Base-by-base conservation (phyloP, 805 yeast species). In the Debaryomyces maramus region DNA sequence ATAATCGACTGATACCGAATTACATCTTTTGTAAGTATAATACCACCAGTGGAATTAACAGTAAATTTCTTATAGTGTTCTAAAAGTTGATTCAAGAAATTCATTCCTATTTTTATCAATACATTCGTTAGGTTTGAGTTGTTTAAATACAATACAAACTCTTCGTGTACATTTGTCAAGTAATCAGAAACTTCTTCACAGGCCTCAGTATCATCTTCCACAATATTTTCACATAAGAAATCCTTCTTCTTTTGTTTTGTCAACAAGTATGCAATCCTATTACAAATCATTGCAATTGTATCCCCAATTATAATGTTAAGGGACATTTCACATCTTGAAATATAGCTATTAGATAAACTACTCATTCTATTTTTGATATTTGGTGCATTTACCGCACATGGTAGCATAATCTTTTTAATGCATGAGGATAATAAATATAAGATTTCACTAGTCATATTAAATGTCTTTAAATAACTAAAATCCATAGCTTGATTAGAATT, bases 21-120 rank as follows among this genome's bases (percentile, higher is more conserved):
- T 6, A 86, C 80, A 61, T 90, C 97, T 52, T 83, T 85, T 0
- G 95, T 86, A 10, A 88, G 75, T 10, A 85, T 78, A 44, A 83
- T 72, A 21, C 96, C 96, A 38, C 97, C 98, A 5, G 81, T 78
- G 1, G 88, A 80, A 50, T 80, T 85, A 47, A 90, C 87, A 29
- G 78, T 80, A 56, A 79, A 86, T 52, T 81, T 85, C 44, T 81
- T 81, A 58, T 83, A 83, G 56, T 90, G 97, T 19, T 72, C 77
- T 50, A 88, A 66, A 34, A 91, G 63, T 32, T 78, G 68, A 19
- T 72, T 71, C 50, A 84, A 73, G 28, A 85, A 67, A 17, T 72
- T 72, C 39, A 70, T 58, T 2, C 95, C 93, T 7, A 85, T 64
- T 37, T 75, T 78, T 7, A 63, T 61, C 32, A 85, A 56, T 15